phyloP scores from a whole-genome alignment of 2,329 filamentous ascomycete species.

The Herpotrichia juniperi region DNA sequence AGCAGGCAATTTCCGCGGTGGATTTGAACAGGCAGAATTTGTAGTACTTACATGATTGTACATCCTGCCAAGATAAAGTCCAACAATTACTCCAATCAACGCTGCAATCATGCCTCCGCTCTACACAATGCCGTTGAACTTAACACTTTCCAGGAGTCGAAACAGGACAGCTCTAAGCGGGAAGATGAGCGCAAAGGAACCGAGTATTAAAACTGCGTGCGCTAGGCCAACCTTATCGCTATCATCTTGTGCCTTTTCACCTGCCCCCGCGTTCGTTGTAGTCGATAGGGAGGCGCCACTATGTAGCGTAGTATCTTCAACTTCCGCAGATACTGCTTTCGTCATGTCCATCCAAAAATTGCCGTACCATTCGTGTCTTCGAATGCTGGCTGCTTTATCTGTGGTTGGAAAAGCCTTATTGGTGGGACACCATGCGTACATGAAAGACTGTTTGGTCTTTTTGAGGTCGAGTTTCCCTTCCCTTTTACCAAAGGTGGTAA shows the following conservation, averaged over 20 bases:
- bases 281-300: neutral
- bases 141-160: constrained; percentile 57
- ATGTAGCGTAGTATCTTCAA: constrained; percentile 5
- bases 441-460: constrained; percentile 56
- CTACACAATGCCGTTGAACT: constrained; percentile 63
- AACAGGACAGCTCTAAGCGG: constrained; percentile 63
- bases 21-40: neutral
- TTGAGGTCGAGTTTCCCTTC: constrained; percentile 51
- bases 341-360: constrained; percentile 63
- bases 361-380: constrained; percentile 61
- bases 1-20: neutral
- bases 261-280: constrained; percentile 6
- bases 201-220: constrained; percentile 59
- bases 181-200: constrained; percentile 61
- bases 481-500: neutral
- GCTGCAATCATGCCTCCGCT: constrained; percentile 55
- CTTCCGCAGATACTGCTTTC: constrained; percentile 47
- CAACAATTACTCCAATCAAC: constrained; percentile 59
- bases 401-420: constrained; percentile 52
- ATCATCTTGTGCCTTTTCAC: constrained; percentile 20
- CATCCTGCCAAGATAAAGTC: constrained; percentile 58
- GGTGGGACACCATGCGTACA: constrained; percentile 64
- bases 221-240: constrained; percentile 28
- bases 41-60: constrained; percentile 62
- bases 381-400: constrained; percentile 52